These are phyloP conservation scores for Acer campestre DNA, from an alignment of 345 rosid species.

Conservation along the genomic window DNA sequence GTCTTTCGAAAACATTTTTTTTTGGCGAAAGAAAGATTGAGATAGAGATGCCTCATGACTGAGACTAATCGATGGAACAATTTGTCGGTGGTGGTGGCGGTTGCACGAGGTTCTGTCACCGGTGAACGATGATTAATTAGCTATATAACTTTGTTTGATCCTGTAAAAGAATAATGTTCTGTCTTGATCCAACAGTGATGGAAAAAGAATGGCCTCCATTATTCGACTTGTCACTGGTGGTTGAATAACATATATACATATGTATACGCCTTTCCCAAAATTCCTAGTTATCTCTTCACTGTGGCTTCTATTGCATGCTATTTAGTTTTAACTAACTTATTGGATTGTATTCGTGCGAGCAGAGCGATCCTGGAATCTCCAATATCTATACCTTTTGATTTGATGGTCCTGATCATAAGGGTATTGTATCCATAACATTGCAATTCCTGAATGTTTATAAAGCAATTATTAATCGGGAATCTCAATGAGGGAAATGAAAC, in stretches of 20 bases:
- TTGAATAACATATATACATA: background rate
- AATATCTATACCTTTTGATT: background rate
- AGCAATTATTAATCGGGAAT: too few relatives aligned
- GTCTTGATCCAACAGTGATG: conserved; percentile 11
- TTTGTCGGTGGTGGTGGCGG: background rate
- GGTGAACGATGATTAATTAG: background rate
- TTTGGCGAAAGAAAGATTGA: background rate
- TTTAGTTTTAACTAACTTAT: background rate
- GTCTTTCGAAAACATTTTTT: background rate
- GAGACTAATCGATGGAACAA: background rate
- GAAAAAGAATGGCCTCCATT: conserved; percentile 4
- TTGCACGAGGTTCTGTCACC: background rate
- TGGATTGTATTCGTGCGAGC: background rate
- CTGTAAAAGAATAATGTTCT: background rate
- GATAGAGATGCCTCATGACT: conserved; percentile 1
- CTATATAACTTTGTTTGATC: background rate
- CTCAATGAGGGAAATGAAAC: too few relatives aligned
- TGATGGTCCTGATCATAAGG: background rate
- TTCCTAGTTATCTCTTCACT: conserved; percentile 18
- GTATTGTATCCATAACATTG: too few relatives aligned
- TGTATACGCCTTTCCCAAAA: background rate
- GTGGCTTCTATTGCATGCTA: background rate
- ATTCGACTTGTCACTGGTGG: background rate
- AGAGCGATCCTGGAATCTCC: background rate
- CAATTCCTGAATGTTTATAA: too few relatives aligned